Percentiles rank a stretch among this genome's conserved stretches.
Conservation (phyloP, 202 grass and related monocot genomes). For the Carex sylvatica region DNA sequence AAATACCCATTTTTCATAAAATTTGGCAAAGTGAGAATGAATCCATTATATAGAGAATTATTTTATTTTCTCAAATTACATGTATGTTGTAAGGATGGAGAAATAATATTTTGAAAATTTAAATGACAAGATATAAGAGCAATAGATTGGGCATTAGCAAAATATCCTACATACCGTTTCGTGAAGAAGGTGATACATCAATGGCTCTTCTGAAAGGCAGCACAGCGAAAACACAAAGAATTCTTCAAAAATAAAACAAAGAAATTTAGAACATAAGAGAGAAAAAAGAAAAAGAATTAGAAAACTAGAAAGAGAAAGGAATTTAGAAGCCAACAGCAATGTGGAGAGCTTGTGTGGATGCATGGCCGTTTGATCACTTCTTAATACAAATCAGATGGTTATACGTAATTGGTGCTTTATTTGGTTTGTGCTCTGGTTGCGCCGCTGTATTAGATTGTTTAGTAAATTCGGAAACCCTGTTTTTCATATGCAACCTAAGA, state of each 20-base stretch:
- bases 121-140: too few relatives aligned
- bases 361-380: too few relatives aligned
- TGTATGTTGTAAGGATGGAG: too few relatives aligned
- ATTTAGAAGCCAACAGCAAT: too few relatives aligned
- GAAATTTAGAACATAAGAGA: not conserved
- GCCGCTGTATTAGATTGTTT: too few relatives aligned
- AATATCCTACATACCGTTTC: not conserved
- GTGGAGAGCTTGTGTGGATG: not conserved
- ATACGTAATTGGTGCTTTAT: too few relatives aligned
- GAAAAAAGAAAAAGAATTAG: not conserved
- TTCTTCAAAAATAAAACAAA: not conserved
- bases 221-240: not conserved
- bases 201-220: not conserved
- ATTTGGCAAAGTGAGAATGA: too few relatives aligned
- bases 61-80: not conserved
- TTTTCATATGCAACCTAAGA: not conserved
- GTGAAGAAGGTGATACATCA: not conserved
- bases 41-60: not conserved
- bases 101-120: too few relatives aligned
- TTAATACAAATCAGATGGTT: too few relatives aligned
- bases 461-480: not conserved
- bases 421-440: too few relatives aligned
- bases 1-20: too few relatives aligned
- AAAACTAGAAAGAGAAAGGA: not conserved
- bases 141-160: not conserved